These are phyloP conservation scores for Chrysanthemum lavandulifolium DNA, from an alignment of 129 eudicot genomes.

Conservation along the genomic window DNA sequence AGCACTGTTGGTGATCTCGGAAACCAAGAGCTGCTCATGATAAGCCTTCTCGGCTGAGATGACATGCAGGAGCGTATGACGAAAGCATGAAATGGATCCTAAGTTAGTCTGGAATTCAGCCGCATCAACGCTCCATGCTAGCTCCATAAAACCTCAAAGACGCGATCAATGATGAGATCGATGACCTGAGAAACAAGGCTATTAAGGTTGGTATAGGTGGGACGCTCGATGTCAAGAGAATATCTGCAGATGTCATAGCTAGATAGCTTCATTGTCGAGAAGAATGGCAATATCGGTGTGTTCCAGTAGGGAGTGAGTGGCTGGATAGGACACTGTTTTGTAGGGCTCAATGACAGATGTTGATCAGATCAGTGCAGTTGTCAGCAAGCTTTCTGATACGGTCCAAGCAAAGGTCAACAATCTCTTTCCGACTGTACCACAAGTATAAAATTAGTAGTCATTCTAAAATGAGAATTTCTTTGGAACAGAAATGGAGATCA, in stretches of 20 bases:
- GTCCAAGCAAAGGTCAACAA: constrained; percentile 50
- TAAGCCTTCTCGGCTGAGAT: too few species aligned
- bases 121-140: background rate
- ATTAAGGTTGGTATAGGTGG: constrained; percentile 51
- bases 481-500: background rate
- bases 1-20: background rate
- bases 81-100: too few species aligned
- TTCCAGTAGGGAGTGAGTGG: constrained; percentile 48
- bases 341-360: constrained; percentile 60
- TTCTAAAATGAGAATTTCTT: too few species aligned
- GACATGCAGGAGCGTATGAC: too few species aligned
- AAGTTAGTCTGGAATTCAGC: background rate
- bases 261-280: background rate
- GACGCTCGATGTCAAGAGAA: constrained; percentile 54
- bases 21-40: background rate
- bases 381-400: constrained; percentile 51
- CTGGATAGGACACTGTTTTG: constrained; percentile 49
- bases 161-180: constrained; percentile 32
- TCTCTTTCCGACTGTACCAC: constrained; percentile 48
- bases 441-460: background rate
- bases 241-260: constrained; percentile 44
- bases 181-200: constrained; percentile 53
- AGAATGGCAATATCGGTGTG: constrained; percentile 52
- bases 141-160: background rate
- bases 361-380: constrained; percentile 47